Conservation (phyloP, 176 grass and related monocot genomes). For the Areca catechu region DNA sequence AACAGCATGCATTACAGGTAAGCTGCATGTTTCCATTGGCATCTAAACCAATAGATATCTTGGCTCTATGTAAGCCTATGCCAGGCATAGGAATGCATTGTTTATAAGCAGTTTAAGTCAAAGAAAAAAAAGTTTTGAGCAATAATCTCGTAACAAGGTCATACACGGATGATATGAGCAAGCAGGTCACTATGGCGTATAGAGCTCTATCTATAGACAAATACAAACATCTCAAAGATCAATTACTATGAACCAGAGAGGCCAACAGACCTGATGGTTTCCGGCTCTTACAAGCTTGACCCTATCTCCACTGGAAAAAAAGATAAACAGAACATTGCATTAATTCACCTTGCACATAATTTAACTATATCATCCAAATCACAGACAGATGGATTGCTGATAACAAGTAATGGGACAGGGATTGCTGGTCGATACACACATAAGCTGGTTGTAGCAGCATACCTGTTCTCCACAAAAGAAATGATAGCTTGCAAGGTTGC, state of each 20-base stretch:
- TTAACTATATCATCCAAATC: neutral
- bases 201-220: neutral
- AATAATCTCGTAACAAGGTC: no score
- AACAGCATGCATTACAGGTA: no score
- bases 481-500: constrained; percentile 95
- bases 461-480: constrained; percentile 98
- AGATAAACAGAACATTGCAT: neutral
- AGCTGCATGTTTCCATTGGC: no score
- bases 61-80: no score
- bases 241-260: neutral
- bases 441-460: neutral
- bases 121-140: no score
- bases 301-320: constrained; percentile 53
- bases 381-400: neutral
- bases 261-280: constrained; percentile 64
- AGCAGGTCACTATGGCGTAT: neutral
- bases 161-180: no score
- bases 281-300: constrained; percentile 94
- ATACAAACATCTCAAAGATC: neutral
- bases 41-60: no score
- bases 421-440: neutral
- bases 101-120: no score
- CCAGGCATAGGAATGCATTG: no score
- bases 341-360: no score
- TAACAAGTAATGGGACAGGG: neutral